Evolutionary conservation across 192 early-diverging fungal species (phyloP), one percentile per base, ranked within the genome.

Genomic region (Coemansia sp.): DNA sequence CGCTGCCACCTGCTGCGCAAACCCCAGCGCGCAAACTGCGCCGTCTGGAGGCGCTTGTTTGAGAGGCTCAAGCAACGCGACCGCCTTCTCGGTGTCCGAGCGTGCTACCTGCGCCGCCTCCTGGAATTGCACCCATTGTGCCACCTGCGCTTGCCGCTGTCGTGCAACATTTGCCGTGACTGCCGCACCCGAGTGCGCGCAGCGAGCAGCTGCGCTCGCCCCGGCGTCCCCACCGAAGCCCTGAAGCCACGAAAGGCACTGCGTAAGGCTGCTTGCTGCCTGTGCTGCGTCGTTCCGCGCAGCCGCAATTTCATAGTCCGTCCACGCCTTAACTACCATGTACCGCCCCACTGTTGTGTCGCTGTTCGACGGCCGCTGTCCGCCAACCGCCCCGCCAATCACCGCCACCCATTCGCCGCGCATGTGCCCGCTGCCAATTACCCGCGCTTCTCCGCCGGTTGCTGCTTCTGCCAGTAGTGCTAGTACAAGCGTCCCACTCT

Each of bases 281-380:
- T 16, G 44, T 10, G 28, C 48, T 5, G 58, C 21, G 32, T 71
- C 56, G 44, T 65, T 59, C 8, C 49, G 24, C 34, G 67, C 38
- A 7, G 56, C 54, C 4, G 61, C 57, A 4, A 55, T 32, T 59
- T 80, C 72, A 22, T 80, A 80, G 8, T 48, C 26, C 1, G 69
- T 58, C 78, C 78, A 80, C 16, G 68, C 47, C 65, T 74, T 58
- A 3, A 60, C 65, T 56, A 74, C 12, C n/a, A 19, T 25, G 49
- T 69, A 75, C 14, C 54, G 62, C 30, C 14, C 27, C 22, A 48
- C 34, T 22, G 62, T 56, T 12, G n/a, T 3, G 8, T 64, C 49
- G 60, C 28, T 27, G 16, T 12, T 34, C 1, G 47, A 18, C 14
- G 58, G 34, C 6, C 30, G 26, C 18, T 32, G 25, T 7, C 50